Evolutionary conservation across 805 yeast species (phyloP), one percentile per base, ranked within the genome.

Genomic region (Saccharomycopsis sp.): DNA sequence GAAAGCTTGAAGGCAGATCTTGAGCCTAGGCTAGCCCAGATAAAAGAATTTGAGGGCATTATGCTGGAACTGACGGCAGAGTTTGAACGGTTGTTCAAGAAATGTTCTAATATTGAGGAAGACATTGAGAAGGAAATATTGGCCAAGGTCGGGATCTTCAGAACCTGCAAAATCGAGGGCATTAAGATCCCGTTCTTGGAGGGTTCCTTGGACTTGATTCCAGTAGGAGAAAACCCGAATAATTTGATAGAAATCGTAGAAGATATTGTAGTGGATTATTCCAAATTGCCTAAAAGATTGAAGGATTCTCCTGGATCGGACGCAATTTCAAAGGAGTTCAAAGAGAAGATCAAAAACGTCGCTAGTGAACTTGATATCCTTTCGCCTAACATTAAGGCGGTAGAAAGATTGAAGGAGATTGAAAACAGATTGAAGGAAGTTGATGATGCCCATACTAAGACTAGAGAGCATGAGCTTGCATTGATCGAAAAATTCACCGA

Each of bases 341-440:
- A 71, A 12, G 68, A 67, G 1, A 73, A 72, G 51, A 75, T 82
- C 7, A 67, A 67, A n/a, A 72, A 68, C 2, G 61, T 72, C 8
- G 67, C 70, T 34, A 73, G 72, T 56, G 69, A 66, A 52, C 60
- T 74, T 56, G 65, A 69, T 53, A 53, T 65, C 57, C 54, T 90
- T 65, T 83, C 89, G 35, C 97, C 97, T n/a, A 90, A 90, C 69
- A 76, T 83, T 44, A 87, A 86, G 63, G 97, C 97, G 0, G 73
- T 80, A 34, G 96, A 88, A 56, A 78, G 97, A 65, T 78, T 89
- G 51, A 78, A 75, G 41, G 91, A 87, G 56, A 88, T 87, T 7
- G 84, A 86, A 62, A 74, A 69, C 3, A 82, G 82, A 63, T 75
- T 86, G 41, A 75, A 77, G 7, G 83, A 78, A 5, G 77, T 85